Conservation (phyloP, 1,284 basidiomycete species). For the Puccinia triticina region DNA sequence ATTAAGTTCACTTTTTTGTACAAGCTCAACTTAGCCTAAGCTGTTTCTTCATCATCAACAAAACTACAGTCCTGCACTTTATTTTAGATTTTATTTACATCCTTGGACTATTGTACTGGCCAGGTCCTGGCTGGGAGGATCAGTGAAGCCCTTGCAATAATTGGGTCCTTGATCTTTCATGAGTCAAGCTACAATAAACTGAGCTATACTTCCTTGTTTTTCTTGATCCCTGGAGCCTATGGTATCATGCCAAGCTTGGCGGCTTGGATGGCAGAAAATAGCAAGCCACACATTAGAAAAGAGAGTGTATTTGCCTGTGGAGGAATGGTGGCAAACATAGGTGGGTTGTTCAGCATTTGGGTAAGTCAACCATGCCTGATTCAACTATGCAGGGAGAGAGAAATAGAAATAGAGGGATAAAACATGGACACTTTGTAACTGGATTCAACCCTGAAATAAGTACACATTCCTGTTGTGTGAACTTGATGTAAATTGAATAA, state of each 20-base stretch:
- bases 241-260: background rate
- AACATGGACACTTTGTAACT: no score
- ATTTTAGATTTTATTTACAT: background rate
- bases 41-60: background rate
- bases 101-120: background rate
- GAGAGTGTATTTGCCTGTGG: background rate
- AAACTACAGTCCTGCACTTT: background rate
- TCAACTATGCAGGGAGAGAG: no score
- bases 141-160: background rate
- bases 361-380: no score
- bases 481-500: no score
- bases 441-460: no score
- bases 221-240: constrained; percentile 18
- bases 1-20: no score
- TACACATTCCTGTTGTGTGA: no score
- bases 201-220: constrained; percentile 2
- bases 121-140: background rate
- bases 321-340: background rate
- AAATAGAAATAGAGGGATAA: no score
- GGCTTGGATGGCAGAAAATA: constrained; percentile 19
- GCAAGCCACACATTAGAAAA: constrained; percentile 7
- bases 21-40: no score
- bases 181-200: no score
- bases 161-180: no score
- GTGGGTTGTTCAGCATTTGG: constrained; percentile 15